These are phyloP conservation scores for Backusella tarrabulga DNA, from an alignment of 192 early-diverging fungal genomes.

Conservation along the genomic window DNA sequence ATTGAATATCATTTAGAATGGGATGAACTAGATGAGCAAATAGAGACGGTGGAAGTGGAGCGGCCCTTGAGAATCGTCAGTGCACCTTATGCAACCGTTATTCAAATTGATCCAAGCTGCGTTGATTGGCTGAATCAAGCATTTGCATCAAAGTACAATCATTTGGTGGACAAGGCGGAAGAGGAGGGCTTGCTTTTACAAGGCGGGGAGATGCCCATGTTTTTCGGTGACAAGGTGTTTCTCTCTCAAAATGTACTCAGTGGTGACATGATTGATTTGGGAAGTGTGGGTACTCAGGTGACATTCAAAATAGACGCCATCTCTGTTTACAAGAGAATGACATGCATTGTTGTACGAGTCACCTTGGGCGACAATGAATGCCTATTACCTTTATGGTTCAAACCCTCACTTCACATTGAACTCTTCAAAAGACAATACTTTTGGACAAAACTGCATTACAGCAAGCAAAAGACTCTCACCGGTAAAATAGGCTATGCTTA, in stretches of 20 bases:
- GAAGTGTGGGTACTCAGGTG: background rate
- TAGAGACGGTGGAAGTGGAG: background rate
- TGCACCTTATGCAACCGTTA: background rate
- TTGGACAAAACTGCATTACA: background rate
- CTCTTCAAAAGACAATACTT: background rate
- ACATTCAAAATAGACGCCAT: background rate
- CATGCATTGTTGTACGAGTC: background rate
- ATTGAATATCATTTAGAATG: background rate
- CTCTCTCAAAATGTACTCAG: background rate
- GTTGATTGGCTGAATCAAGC: background rate
- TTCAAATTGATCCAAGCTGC: background rate
- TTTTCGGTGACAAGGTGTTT: conserved; percentile 15
- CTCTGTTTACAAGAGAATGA: background rate
- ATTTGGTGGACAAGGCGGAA: background rate
- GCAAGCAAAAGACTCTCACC: background rate
- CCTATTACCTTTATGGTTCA: conserved; percentile 19
- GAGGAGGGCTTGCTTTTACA: background rate
- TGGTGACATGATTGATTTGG: background rate
- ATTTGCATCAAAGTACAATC: background rate
- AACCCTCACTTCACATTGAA: conserved; percentile 7
- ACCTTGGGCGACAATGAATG: background rate
- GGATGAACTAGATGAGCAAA: background rate
- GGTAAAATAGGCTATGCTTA: background rate
- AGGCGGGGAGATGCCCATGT: conserved; percentile 7
- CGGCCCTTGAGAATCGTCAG: background rate